phyloP scores from a whole-genome alignment of 768 basidiomycete species.

The Tulasnella sp. region DNA sequence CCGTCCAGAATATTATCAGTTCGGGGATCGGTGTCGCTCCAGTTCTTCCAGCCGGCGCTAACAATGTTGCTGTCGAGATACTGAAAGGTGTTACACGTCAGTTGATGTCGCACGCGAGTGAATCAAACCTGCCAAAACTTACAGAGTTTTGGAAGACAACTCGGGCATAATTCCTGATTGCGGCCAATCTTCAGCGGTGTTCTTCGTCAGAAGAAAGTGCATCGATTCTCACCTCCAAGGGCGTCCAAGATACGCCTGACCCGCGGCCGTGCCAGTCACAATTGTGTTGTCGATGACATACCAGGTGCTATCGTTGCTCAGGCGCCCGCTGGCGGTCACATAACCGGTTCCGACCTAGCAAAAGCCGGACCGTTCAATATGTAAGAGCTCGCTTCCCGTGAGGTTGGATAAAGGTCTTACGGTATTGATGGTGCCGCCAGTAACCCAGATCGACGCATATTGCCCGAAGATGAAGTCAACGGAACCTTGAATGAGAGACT shows the following conservation, averaged over 20 bases:
- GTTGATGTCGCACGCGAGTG: neutral
- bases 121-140: slow-evolving; percentile 24
- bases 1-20: slow-evolving; percentile 20
- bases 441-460: slow-evolving; percentile 6
- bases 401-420: neutral
- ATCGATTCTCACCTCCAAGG: slow-evolving; percentile 7
- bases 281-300: slow-evolving; percentile 10
- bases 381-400: neutral
- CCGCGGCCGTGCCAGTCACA: neutral
- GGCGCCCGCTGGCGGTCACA: slow-evolving; percentile 7
- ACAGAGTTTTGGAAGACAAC: slow-evolving; percentile 30
- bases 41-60: slow-evolving; percentile 19
- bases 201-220: neutral
- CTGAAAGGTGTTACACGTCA: slow-evolving; percentile 21
- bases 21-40: slow-evolving; percentile 13
- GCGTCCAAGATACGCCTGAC: neutral
- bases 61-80: neutral
- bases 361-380: too few species aligned
- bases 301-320: neutral
- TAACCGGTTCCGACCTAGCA: slow-evolving; percentile 5
- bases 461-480: slow-evolving; percentile 23
- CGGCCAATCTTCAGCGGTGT: neutral
- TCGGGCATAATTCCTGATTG: slow-evolving; percentile 14
- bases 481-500: slow-evolving; percentile 22
- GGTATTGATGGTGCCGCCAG: slow-evolving; percentile 14